Base-by-base conservation (phyloP, 768 basidiomycete genomes). In the Trichaptum fuscoviolaceum region DNA sequence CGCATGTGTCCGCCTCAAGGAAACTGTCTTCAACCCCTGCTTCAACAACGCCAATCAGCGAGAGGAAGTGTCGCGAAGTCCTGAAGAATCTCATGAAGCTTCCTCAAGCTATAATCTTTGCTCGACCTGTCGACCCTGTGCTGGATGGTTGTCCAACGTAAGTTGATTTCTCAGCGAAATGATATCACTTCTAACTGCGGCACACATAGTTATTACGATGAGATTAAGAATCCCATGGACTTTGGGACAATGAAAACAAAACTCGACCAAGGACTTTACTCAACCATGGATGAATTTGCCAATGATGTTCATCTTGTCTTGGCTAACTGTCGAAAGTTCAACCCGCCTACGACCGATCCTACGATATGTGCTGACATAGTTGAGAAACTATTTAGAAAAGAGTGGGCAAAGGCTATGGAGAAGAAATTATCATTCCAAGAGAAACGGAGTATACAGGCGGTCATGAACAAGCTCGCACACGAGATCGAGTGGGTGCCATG, bases 161-260 rank as follows among this genome's bases (percentile, higher is more conserved):
- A 78, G 91, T 84, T 63, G 52, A 42, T 58, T 57, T 64, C 57
- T 62, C 1, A 15, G 35, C 59, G 36, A 20, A 52, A 3, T 52
- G 42, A 12, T 52, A 63, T 17, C 63, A 24, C 12, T 65, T 35
- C 7, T 57, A 42, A 30, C 35, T 61, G 24, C 3, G 12, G 66
- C 63, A 69, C 34, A 52, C 58, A 69, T 68, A 97, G 95, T 23
- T 99, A 99, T 75, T 87, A 92, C 68, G 87, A 96, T 5, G 96
- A 98, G 77, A 96, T 99, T 73, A 78, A 85, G 67, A 79, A 91
- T 69, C 96, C 96, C 7, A 98, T 98, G 96, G 95, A 98, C 77
- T 88, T 98, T 64, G 86, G 86, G 9, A 96, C 96, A 1, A 91
- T 97, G 70, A 75, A 75, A 17, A 78, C 81, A 52, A 93, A 92